Percentiles rank a stretch among this genome's conserved stretches.
Conservation (phyloP, 345 rosid species). For the Abelmoschus esculentus region DNA sequence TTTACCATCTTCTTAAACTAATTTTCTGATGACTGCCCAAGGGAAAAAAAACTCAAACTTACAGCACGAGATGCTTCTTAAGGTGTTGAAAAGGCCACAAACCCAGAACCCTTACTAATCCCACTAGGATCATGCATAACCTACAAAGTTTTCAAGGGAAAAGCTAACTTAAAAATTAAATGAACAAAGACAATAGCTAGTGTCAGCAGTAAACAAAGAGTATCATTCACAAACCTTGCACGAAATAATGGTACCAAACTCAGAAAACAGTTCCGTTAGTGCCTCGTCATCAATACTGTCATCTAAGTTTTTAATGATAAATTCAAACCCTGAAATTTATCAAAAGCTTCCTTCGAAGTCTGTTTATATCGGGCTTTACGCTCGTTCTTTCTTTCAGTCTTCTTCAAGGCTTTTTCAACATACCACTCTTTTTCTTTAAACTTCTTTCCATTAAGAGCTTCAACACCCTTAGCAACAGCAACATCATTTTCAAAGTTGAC, state of each 20-base stretch:
- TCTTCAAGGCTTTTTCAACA: slow-evolving; percentile 95
- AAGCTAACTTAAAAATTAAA: not conserved
- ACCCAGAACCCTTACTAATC: slow-evolving; percentile 84
- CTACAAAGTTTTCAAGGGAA: slow-evolving; percentile 23
- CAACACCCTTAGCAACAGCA: slow-evolving; percentile 78
- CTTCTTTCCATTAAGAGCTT: slow-evolving; percentile 71
- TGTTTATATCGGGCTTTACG: slow-evolving; percentile 68
- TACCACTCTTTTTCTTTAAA: slow-evolving; percentile 87
- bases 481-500: slow-evolving; percentile 75
- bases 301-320: slow-evolving; percentile 79
- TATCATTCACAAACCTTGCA: slow-evolving; percentile 58
- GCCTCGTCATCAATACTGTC: slow-evolving; percentile 79
- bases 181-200: not conserved
- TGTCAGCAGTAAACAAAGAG: not conserved
- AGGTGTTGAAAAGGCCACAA: slow-evolving; percentile 82
- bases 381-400: slow-evolving; percentile 74
- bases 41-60: slow-evolving; percentile 23
- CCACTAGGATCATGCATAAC: slow-evolving; percentile 88
- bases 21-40: not conserved
- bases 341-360: slow-evolving; percentile 66
- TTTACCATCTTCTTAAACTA: too few relatives aligned
- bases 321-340: slow-evolving; percentile 79
- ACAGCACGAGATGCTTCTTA: slow-evolving; percentile 93
- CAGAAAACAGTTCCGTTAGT: slow-evolving; percentile 65
- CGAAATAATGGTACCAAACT: slow-evolving; percentile 75